A percentile compares a stretch with the other conserved stretches of the same genome.
phyloP scores from a whole-genome alignment of 345 rosid species.

The Citrus hindsii region DNA sequence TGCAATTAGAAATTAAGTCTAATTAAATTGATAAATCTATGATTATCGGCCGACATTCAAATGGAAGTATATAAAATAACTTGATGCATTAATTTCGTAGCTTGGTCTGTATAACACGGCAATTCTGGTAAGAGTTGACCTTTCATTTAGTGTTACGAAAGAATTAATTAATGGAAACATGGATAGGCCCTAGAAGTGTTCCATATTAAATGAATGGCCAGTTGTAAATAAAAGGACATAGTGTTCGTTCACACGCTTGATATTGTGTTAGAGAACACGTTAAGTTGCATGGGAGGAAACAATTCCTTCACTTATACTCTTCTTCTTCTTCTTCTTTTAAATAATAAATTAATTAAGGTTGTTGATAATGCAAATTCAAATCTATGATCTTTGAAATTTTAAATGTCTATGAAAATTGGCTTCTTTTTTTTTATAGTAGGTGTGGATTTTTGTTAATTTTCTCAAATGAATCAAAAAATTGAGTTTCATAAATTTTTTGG shows the following conservation, averaged over 20 bases:
- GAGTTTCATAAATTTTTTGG: no score
- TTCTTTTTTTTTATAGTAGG: no score
- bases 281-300: constrained; percentile 24
- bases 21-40: no score
- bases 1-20: no score
- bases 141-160: neutral
- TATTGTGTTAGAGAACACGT: constrained; percentile 6
- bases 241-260: neutral
- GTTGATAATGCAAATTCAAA: neutral
- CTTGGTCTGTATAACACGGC: neutral
- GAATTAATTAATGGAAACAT: neutral
- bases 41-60: no score
- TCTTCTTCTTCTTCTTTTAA: neutral
- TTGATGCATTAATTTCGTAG: no score
- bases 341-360: neutral
- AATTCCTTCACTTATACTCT: constrained; percentile 20
- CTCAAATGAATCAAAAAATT: no score
- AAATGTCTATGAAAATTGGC: no score
- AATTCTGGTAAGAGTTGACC: constrained; percentile 9
- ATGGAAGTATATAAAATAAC: no score
- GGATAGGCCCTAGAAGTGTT: neutral
- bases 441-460: no score
- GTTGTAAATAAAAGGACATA: neutral
- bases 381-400: no score
- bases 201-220: neutral